A percentile compares a stretch with the other conserved stretches of the same genome.
Evolutionary conservation across 2,329 filamentous ascomycete species (phyloP).

Genomic region (Diaporthe velutina): DNA sequence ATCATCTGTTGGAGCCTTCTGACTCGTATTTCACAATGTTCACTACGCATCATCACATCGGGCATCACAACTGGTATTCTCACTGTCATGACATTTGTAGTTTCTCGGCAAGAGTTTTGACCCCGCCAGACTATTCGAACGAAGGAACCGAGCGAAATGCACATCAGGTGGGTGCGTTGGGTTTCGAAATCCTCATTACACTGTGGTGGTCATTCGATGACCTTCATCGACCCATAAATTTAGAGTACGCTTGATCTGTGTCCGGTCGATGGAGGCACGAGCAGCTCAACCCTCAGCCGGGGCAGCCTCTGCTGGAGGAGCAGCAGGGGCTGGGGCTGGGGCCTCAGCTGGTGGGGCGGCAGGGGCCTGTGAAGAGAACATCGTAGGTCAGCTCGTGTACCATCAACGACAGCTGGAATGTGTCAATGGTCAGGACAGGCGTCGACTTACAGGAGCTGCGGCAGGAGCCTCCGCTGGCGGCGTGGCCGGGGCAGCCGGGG

Average conservation of each 20-base stretch:
- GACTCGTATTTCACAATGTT: not conserved
- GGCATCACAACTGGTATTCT: not conserved
- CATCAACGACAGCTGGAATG: not conserved
- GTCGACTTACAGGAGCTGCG: slow-evolving; percentile 7
- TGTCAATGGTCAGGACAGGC: not conserved
- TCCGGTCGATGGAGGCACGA: not conserved
- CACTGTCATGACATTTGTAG: not conserved
- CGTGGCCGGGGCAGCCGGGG: not conserved
- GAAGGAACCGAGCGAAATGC: not conserved
- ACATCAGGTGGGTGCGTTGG: not conserved
- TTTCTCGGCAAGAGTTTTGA: not conserved
- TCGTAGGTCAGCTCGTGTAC: not conserved
- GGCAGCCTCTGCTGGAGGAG: too few species aligned
- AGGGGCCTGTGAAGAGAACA: not conserved
- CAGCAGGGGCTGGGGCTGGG: not conserved
- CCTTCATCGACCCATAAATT: not conserved
- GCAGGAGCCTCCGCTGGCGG: not conserved
- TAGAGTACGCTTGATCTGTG: not conserved
- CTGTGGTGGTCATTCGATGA: not conserved
- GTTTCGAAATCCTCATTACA: not conserved
- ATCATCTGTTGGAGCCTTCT: not conserved
- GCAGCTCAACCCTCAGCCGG: slow-evolving; percentile 22
- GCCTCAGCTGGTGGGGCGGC: not conserved
- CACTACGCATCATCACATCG: not conserved
- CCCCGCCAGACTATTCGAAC: not conserved